These are phyloP conservation scores for Bidens hawaiensis DNA, from an alignment of 140 eudicot genomes.

Conservation along the genomic window DNA sequence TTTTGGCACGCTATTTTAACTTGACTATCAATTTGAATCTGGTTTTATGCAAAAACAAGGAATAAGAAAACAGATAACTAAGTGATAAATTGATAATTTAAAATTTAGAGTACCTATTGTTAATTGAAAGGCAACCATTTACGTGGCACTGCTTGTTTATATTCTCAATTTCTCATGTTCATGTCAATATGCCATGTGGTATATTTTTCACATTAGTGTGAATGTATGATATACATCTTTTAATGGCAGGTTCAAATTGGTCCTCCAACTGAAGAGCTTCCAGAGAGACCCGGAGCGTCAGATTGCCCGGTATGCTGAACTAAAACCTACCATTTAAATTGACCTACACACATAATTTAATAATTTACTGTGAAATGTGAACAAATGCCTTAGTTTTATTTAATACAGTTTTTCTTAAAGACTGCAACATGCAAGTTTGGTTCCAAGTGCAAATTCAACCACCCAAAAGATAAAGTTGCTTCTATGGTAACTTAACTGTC, in stretches of 20 bases:
- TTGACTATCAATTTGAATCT: not conserved
- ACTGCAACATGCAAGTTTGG: slow-evolving; percentile 95
- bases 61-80: not conserved
- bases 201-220: slow-evolving; percentile 4
- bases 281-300: slow-evolving; percentile 84
- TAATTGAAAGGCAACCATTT: not conserved
- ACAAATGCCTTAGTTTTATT: not conserved
- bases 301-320: slow-evolving; percentile 86
- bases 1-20: not conserved
- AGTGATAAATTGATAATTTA: not conserved
- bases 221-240: slow-evolving; percentile 8
- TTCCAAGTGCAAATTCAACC: slow-evolving; percentile 87
- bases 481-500: slow-evolving; percentile 39
- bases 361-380: slow-evolving; percentile 8
- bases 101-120: not conserved
- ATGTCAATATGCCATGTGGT: not conserved
- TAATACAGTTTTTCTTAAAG: slow-evolving; percentile 81
- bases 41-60: not conserved
- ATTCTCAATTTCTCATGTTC: not conserved
- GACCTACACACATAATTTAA: not conserved
- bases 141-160: slow-evolving; percentile 4
- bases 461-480: slow-evolving; percentile 67
- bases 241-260: slow-evolving; percentile 59
- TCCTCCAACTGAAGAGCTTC: slow-evolving; percentile 65
- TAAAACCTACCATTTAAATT: not conserved